Base-by-base conservation (phyloP, 164 flowering plant species). In the Stephania cephalantha region DNA sequence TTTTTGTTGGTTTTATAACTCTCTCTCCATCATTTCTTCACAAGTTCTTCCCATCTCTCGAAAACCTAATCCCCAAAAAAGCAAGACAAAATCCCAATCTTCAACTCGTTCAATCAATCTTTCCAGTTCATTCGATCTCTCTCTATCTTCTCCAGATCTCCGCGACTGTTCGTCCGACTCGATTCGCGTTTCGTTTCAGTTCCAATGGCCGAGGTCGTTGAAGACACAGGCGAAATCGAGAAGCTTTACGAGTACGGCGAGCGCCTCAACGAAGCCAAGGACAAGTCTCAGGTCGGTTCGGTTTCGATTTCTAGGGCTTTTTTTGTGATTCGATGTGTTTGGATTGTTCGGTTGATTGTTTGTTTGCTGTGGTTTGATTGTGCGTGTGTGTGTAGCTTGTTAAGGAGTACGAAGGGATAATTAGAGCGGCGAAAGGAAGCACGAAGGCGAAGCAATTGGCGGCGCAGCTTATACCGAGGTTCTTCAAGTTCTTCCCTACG, bases 241-340 rank as follows among this genome's bases (percentile, higher is more conserved):
- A 86, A 87, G 89, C 97, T 95, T 75, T 95, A 95, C 84, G 95
- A 90, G 88, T 93, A 81, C 78, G 95, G 98, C 25, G 97, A 93
- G 71, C 90, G 96, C 0, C 97, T 95, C 82, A 93, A 81, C 73
- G 97, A 90, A 77, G 85, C 93, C 79, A 91, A 91, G 82, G 97
- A 93, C 88, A 95, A 91, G 85, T 87, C 99, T 46, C 87, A 88
- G 93, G 99, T 93, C 12, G 22, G 30, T 30, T 48, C 22, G 7
- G 4, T 6, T n/a, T 35, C 9, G 3, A 15, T 46, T 72, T 72
- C 73, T 71, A 73, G 78, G 82, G 82, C 71, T 77, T 52, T 72
- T 72, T 53, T 71, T 70, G 7, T 18, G 9, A 61, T 48, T 67
- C 45, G n/a, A 17, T 61, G 25, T 48, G 9, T 42, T 50, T 46